These are phyloP conservation scores for Groenewaldozyma auringiensis DNA, from an alignment of 1,139 yeast species.

Conservation along the genomic window DNA sequence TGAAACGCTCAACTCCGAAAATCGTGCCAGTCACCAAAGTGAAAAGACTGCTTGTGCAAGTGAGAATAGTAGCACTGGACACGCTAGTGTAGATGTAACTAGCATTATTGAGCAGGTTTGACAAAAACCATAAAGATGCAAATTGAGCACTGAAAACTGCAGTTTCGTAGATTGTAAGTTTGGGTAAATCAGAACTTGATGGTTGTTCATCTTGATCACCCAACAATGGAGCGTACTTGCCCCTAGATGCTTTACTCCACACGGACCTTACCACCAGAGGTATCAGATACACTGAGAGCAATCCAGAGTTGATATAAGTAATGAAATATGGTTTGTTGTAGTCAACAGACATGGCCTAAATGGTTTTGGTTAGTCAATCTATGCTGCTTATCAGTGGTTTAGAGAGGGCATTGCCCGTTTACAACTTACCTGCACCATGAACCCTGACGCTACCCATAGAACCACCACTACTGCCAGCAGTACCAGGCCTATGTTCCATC, in stretches of 20 bases:
- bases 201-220: conserved; percentile 6
- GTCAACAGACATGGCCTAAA: conserved; percentile 51
- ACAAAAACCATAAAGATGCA: conserved; percentile 80
- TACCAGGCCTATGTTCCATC: conserved; percentile 70
- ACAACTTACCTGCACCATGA: conserved; percentile 52
- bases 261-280: conserved; percentile 36
- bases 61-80: conserved; percentile 84
- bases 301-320: conserved; percentile 83
- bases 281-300: conserved; percentile 67
- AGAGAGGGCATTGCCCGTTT: neutral
- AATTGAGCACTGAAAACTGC: conserved; percentile 65
- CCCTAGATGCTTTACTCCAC: conserved; percentile 6
- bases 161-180: conserved; percentile 29
- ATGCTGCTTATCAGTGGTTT: conserved; percentile 7
- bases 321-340: conserved; percentile 91
- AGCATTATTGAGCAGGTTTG: conserved; percentile 83
- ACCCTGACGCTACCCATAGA: conserved; percentile 85
- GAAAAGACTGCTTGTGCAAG: conserved; percentile 89
- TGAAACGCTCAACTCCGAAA: conserved; percentile 63
- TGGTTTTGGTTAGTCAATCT: too few relatives aligned
- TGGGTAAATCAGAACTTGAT: conserved; percentile 4
- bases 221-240: conserved; percentile 9
- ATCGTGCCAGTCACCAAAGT: conserved; percentile 76
- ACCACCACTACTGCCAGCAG: conserved; percentile 67
- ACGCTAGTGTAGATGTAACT: conserved; percentile 83